A percentile compares a stretch with the other conserved stretches of the same genome.
Evolutionary conservation across 176 grass and related monocot genomes (phyloP).

Genomic region (Avena atlantica): DNA sequence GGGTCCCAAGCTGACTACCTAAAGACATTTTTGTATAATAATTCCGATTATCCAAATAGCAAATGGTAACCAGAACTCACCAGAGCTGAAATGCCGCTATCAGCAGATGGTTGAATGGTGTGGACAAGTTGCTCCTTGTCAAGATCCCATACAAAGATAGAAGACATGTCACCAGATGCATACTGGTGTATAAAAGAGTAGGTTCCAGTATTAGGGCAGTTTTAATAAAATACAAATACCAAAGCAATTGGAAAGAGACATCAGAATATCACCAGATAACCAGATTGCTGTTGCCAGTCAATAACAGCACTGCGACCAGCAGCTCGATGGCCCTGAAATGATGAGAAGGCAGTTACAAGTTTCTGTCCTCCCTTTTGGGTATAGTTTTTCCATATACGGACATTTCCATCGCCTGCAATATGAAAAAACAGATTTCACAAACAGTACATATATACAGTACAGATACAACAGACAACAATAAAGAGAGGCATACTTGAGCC

Average conservation of each 20-base stretch:
- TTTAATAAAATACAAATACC: constrained; percentile 7
- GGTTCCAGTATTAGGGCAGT: constrained; percentile 33
- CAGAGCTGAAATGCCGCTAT: constrained; percentile 77
- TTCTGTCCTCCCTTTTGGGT: constrained; percentile 74
- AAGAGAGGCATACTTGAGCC: constrained; percentile 72
- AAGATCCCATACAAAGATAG: constrained; percentile 91
- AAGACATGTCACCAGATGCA: constrained; percentile 78
- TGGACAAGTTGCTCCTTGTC: constrained; percentile 81
- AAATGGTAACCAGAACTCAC: constrained; percentile 57
- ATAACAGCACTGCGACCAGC: constrained; percentile 65
- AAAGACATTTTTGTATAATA: constrained; percentile 16
- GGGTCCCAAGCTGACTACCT: constrained; percentile 25
- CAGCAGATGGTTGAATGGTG: constrained; percentile 70
- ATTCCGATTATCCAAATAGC: constrained; percentile 19
- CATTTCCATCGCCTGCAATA: constrained; percentile 90
- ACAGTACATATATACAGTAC: constrained; percentile 30
- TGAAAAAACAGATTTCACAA: constrained; percentile 32
- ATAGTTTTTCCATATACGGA: constrained; percentile 92
- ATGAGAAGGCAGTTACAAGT: constrained; percentile 95
- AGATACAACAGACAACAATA: constrained; percentile 7
- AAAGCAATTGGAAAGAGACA: not conserved
- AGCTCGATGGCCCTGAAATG: constrained; percentile 68
- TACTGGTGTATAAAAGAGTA: constrained; percentile 62
- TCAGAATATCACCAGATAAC: constrained; percentile 74
- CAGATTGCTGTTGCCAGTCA: constrained; percentile 98